A percentile compares a stretch with the other conserved stretches of the same genome.
Evolutionary conservation across 1,284 basidiomycete genomes (phyloP).

Genomic region (Anthracocystis walkeri): DNA sequence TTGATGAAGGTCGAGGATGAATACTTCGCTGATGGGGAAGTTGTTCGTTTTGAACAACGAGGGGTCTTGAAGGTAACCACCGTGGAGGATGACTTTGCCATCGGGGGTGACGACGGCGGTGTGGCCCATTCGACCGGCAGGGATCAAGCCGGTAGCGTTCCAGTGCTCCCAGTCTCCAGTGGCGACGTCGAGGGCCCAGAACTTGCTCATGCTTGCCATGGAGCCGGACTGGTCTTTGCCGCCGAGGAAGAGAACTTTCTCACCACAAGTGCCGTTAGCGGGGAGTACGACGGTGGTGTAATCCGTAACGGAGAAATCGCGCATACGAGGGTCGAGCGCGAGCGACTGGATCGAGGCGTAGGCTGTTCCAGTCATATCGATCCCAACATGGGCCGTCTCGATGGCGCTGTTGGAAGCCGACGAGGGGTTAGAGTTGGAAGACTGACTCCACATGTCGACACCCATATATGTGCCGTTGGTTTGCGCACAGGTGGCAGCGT

Average conservation of each 20-base stretch:
- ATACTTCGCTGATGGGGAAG: constrained; percentile 55
- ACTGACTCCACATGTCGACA: constrained; percentile 36
- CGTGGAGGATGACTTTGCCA: constrained; percentile 66
- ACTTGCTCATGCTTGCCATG: constrained; percentile 42
- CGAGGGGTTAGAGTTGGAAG: not conserved
- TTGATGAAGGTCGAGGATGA: constrained; percentile 55
- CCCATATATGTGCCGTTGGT: constrained; percentile 32
- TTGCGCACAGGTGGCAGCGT: constrained; percentile 22
- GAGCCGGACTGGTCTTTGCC: constrained; percentile 60
- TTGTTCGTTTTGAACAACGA: constrained; percentile 19
- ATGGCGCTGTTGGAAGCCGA: not conserved
- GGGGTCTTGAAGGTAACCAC: constrained; percentile 60
- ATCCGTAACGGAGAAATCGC: constrained; percentile 57
- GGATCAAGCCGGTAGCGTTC: constrained; percentile 53
- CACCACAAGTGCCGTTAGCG: constrained; percentile 20
- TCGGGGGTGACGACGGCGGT: constrained; percentile 56
- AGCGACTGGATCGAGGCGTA: constrained; percentile 25
- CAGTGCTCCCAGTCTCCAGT: constrained; percentile 58
- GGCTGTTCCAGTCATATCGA: constrained; percentile 15
- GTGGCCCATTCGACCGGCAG: constrained; percentile 67
- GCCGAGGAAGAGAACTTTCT: constrained; percentile 63
- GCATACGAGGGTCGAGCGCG: constrained; percentile 42
- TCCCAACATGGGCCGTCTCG: constrained; percentile 21
- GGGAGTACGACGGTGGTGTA: constrained; percentile 55
- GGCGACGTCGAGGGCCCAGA: constrained; percentile 63